Evolutionary conservation across 2,329 filamentous ascomycete species (phyloP), one percentile per base, ranked within the genome.

Genomic region (Alternaria novae-zelandiae): DNA sequence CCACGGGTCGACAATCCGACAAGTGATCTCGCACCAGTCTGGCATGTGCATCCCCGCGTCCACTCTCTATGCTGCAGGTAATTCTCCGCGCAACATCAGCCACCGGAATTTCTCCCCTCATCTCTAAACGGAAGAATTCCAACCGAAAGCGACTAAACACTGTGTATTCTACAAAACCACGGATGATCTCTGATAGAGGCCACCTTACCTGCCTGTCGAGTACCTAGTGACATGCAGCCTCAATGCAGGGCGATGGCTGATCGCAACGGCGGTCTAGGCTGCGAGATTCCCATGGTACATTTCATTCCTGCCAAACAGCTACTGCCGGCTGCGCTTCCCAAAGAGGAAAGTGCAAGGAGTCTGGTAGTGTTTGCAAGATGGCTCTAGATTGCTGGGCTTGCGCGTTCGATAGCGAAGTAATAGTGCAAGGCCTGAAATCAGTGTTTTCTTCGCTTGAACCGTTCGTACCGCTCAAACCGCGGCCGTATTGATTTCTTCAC

Each of bases 201-300:
- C n/a, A 49, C 28, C 20, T 20, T 41, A 53, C 46, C 23, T 28
- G 46, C 26, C 43, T 41, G 26, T 45, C 44, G 12, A 46, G 43
- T 56, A 23, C 54, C 54, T 46, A 51, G 46, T 25, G 21, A 43
- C 32, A 36, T 51, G 26, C 46, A 23, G 23, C 6, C 17, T 15
- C 25, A 25, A 58, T n/a, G 56, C 46, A 53, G 56, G 46, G 32
- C 43, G 49, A 53, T 25, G 50, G 46, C 20, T 58, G 56, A 58
- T 58, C 56, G 32, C 32, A 44, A 53, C 49, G 56, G 56, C 56
- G 56, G 56, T 45, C 56, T 44, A 36, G 46, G 56, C 56, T 47
- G 28, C 44, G 32, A 58, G 50, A 43, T 43, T 51, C 32, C 45
- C 23, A 58, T 51, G 55, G 45, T 23, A 41, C 21, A 28, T 36